Evolutionary conservation across 352 stramenopile species (phyloP).

Genomic region (Pythium grandisporangium): DNA sequence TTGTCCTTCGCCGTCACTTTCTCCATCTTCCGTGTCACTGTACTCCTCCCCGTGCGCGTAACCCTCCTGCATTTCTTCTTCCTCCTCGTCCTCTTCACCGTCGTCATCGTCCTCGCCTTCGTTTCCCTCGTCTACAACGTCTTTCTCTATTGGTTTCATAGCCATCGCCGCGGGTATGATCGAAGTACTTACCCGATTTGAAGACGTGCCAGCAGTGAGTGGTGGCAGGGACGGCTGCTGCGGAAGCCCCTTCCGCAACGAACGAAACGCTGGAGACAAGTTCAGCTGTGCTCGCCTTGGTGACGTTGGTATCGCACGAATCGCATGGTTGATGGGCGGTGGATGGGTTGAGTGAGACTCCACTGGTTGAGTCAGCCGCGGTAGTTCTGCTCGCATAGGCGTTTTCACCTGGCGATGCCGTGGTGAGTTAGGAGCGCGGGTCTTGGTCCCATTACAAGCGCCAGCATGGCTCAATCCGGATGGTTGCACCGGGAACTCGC

Average conservation of each 20-base stretch:
- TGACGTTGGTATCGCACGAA: constrained; percentile 46
- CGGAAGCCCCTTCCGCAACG: constrained; percentile 55
- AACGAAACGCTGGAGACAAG: constrained; percentile 47
- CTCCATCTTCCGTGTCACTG: too few relatives aligned
- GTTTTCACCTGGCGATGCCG: too few relatives aligned
- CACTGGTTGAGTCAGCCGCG: constrained; percentile 2
- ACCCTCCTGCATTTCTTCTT: too few relatives aligned
- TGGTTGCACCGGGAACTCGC: constrained; percentile 36
- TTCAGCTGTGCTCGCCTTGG: constrained; percentile 43
- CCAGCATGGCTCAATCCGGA: too few relatives aligned
- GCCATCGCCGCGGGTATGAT: too few relatives aligned
- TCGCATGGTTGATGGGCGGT: constrained; percentile 26
- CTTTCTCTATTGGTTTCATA: too few relatives aligned
- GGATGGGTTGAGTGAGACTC: constrained; percentile 1
- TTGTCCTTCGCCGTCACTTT: too few relatives aligned
- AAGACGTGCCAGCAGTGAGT: constrained; percentile 29
- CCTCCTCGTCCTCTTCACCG: too few relatives aligned
- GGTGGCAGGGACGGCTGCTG: constrained; percentile 53
- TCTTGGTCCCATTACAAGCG: too few relatives aligned
- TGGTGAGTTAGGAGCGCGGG: too few relatives aligned
- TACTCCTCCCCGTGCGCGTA: too few relatives aligned
- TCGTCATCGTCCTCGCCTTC: constrained; percentile 3
- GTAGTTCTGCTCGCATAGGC: constrained; percentile 1
- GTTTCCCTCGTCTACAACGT: constrained; percentile 1
- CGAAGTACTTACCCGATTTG: too few relatives aligned